These are phyloP conservation scores for Fusarium dlaminii DNA, from an alignment of 2,329 filamentous ascomycete genomes.

Conservation along the genomic window DNA sequence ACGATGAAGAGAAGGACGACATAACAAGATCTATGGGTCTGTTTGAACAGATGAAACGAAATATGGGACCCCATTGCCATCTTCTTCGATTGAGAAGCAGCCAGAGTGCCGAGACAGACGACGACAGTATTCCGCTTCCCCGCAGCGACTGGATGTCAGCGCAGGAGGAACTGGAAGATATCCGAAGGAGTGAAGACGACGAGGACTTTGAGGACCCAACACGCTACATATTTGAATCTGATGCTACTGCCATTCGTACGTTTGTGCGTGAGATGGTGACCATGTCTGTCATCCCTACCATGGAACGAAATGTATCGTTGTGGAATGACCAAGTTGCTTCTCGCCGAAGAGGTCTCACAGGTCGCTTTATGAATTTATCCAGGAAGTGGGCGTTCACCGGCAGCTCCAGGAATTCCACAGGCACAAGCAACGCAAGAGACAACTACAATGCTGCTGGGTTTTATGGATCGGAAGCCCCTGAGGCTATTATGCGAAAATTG, in stretches of 20 bases:
- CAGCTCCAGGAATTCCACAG: constrained; percentile 67
- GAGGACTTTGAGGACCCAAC: constrained; percentile 76
- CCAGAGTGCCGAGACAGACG: constrained; percentile 87
- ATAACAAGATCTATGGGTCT: constrained; percentile 88
- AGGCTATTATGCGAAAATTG: constrained; percentile 91
- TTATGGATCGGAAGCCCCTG: constrained; percentile 84
- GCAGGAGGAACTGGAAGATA: constrained; percentile 81
- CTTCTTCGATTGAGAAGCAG: constrained; percentile 85
- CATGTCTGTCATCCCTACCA: constrained; percentile 92
- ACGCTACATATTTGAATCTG: constrained; percentile 89
- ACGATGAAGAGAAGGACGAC: constrained; percentile 95
- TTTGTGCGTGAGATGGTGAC: constrained; percentile 96
- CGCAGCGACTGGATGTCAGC: constrained; percentile 90
- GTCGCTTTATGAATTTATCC: constrained; percentile 93
- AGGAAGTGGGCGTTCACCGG: constrained; percentile 89
- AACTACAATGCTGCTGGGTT: constrained; percentile 87
- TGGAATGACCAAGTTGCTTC: constrained; percentile 99
- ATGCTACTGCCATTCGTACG: constrained; percentile 85
- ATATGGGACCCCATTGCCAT: constrained; percentile 95
- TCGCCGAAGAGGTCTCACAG: constrained; percentile 84
- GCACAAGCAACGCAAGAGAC: constrained; percentile 60
- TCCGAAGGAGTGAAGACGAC: constrained; percentile 72
- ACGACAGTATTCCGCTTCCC: constrained; percentile 85
- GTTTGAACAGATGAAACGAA: constrained; percentile 99
- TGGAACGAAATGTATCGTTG: constrained; percentile 89